Percentiles rank a stretch among this genome's conserved stretches.
Conservation (phyloP, 176 grass and related monocot genomes). For the Tillandsia fasciculata region DNA sequence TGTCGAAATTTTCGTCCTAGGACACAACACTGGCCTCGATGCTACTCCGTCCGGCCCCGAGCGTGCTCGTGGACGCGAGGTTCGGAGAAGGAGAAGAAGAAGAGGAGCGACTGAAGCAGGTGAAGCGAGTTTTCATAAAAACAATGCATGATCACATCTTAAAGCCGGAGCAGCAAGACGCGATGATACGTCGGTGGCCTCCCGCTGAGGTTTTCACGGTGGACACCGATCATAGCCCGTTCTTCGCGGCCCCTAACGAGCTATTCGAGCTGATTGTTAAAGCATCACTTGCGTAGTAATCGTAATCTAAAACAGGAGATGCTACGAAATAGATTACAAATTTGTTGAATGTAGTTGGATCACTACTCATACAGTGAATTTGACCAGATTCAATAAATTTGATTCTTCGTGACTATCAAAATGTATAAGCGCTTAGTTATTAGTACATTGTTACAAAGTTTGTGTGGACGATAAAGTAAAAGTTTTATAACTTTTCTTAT, state of each 20-base stretch:
- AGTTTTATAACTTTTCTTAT: no score
- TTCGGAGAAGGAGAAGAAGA: not conserved
- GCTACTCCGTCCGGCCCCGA: slow-evolving; percentile 36
- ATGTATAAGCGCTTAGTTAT: no score
- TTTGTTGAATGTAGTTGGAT: no score
- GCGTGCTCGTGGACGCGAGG: not conserved
- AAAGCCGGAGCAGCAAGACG: slow-evolving; percentile 39
- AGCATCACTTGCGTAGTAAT: not conserved
- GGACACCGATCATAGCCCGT: slow-evolving; percentile 55
- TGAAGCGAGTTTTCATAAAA: slow-evolving; percentile 28
- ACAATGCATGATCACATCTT: slow-evolving; percentile 30
- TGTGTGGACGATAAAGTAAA: no score
- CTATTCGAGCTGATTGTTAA: slow-evolving; percentile 42
- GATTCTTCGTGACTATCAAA: no score
- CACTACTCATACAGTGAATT: no score
- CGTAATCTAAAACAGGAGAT: no score
- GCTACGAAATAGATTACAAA: no score
- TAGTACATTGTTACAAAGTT: no score
- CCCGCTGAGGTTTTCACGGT: slow-evolving; percentile 31
- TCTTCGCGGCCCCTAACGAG: slow-evolving; percentile 49
- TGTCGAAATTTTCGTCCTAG: slow-evolving; percentile 6
- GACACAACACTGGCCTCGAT: slow-evolving; percentile 34
- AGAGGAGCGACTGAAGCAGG: not conserved
- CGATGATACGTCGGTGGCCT: slow-evolving; percentile 41
- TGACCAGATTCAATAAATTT: no score